Evolutionary conservation across 176 grass and related monocot species (phyloP).

Genomic region (Oryza glaberrima): DNA sequence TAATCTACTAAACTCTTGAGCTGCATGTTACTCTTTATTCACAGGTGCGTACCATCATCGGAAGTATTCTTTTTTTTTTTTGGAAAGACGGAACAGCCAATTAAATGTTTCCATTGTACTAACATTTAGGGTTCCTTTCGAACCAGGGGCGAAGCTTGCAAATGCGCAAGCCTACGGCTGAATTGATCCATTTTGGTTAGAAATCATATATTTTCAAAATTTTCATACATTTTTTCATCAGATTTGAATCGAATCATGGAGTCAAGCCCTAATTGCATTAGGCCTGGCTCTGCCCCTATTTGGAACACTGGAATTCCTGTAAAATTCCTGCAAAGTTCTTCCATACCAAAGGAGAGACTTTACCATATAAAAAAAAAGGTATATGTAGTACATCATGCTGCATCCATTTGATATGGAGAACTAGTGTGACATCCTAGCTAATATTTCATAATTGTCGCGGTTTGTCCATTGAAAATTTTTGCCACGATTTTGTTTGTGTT

Average conservation of each 20-base stretch:
- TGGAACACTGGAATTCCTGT: neutral
- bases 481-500: constrained; percentile 6
- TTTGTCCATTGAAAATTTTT: neutral
- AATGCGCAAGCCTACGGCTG: no score
- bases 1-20: constrained; percentile 12
- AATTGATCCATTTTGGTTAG: no score
- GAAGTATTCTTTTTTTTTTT: constrained; percentile 31
- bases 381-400: neutral
- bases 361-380: neutral
- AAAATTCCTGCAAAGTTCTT: neutral
- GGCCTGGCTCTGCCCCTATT: no score
- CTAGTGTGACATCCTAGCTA: neutral
- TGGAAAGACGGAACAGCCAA: neutral
- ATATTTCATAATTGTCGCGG: neutral
- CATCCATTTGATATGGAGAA: neutral
- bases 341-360: neutral
- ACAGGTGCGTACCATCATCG: neutral
- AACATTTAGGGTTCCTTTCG: no score
- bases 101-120: neutral
- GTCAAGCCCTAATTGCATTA: no score
- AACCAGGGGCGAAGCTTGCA: no score
- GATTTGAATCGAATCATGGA: no score
- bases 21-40: constrained; percentile 48
- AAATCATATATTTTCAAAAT: no score
- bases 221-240: no score